phyloP scores from a whole-genome alignment of 2,329 filamentous ascomycete genomes.

The Hyphodiscus sp. region DNA sequence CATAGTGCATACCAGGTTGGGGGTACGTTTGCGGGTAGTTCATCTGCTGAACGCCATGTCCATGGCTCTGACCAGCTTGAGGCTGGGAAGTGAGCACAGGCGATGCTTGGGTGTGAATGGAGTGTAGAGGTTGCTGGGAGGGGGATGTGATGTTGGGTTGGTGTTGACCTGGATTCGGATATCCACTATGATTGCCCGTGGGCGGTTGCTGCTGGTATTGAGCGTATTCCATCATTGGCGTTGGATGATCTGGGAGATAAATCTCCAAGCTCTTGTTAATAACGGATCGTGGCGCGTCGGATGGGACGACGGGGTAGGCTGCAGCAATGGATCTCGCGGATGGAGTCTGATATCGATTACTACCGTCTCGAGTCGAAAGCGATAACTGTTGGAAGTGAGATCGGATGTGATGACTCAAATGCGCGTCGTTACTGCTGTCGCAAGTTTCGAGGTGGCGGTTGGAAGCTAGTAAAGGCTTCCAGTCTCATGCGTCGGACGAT shows the following conservation, averaged over 20 bases:
- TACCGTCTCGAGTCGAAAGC: slow-evolving; percentile 1
- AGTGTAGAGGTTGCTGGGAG: slow-evolving; percentile 61
- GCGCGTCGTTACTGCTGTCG: slow-evolving; percentile 16
- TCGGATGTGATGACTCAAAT: slow-evolving; percentile 8
- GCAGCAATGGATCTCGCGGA: slow-evolving; percentile 4
- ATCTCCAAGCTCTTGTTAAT: slow-evolving; percentile 18
- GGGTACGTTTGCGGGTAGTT: slow-evolving; percentile 74
- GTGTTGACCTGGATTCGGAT: slow-evolving; percentile 53
- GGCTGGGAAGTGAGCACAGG: slow-evolving; percentile 76
- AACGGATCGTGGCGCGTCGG: slow-evolving; percentile 4
- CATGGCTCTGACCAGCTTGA: slow-evolving; percentile 56
- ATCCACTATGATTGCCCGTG: slow-evolving; percentile 60
- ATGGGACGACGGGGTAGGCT: slow-evolving; percentile 8
- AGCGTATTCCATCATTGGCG: slow-evolving; percentile 65
- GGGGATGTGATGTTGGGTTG: slow-evolving; percentile 61
- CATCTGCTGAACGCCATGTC: slow-evolving; percentile 58
- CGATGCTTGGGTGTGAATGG: slow-evolving; percentile 61
- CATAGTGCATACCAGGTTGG: slow-evolving; percentile 72
- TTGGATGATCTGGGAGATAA: slow-evolving; percentile 17
- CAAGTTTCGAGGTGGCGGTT: slow-evolving; percentile 20
- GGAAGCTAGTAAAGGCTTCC: slow-evolving; percentile 24
- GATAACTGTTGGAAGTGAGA: slow-evolving; percentile 1
- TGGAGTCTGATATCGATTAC: neutral
- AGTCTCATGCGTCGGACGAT: slow-evolving; percentile 51
- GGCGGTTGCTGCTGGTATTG: slow-evolving; percentile 59